Percentiles rank a stretch among this genome's conserved stretches.
These are phyloP conservation scores for Teunomyces stri DNA, from an alignment of 805 yeast genomes.

Conservation along the genomic window DNA sequence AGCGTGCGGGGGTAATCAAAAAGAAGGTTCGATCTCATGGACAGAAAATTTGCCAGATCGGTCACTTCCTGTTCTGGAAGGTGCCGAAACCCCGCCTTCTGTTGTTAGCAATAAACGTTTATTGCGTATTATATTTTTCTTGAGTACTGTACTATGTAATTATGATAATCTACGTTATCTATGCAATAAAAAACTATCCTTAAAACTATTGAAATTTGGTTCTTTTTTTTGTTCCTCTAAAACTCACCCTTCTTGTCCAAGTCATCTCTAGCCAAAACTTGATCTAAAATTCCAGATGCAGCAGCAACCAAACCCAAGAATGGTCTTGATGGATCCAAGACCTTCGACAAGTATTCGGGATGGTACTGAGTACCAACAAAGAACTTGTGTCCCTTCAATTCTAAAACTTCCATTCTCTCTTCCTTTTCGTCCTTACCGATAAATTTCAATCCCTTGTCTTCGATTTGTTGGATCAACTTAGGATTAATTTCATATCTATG, in stretches of 20 bases:
- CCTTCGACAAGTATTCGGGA: conserved; percentile 96
- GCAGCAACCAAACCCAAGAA: conserved; percentile 97
- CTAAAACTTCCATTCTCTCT: conserved; percentile 92
- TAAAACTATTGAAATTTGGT: background rate
- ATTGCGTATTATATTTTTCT: background rate
- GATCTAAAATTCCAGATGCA: conserved; percentile 75
- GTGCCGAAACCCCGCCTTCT: background rate
- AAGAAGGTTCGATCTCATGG: background rate
- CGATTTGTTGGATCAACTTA: conserved; percentile 64
- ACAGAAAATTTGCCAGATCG: background rate
- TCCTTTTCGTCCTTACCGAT: conserved; percentile 92
- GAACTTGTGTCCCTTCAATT: conserved; percentile 82
- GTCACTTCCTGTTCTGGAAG: background rate
- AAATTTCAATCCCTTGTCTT: conserved; percentile 75
- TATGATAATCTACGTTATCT: background rate
- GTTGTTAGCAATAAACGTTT: too few relatives aligned
- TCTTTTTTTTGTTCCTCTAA: conserved; percentile 12
- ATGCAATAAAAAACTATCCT: conserved; percentile 3
- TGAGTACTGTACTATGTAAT: background rate
- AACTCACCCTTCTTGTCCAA: conserved; percentile 45
- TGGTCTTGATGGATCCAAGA: conserved; percentile 94
- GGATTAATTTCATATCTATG: conserved; percentile 98
- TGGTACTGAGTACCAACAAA: conserved; percentile 96
- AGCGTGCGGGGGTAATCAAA: background rate
- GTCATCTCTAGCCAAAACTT: conserved; percentile 49